phyloP scores from a whole-genome alignment of 2,329 filamentous ascomycete genomes.

The Raffaelea ambrosiae region DNA sequence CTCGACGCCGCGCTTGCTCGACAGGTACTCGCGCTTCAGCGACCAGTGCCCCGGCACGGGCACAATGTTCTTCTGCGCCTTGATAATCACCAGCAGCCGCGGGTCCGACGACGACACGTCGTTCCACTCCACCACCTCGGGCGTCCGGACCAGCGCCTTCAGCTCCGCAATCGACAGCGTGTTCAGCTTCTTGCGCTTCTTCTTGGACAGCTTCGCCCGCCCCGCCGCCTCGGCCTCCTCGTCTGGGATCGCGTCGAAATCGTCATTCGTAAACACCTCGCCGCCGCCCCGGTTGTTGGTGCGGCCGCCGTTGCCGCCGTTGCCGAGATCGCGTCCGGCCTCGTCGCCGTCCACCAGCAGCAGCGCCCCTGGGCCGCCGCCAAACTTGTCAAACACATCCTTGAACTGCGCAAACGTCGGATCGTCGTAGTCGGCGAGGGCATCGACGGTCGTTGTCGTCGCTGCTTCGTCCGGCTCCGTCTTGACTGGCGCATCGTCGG shows the following conservation, averaged over 20 bases:
- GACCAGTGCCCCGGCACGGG: slow-evolving; percentile 94
- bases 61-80: slow-evolving; percentile 88
- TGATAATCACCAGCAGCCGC: slow-evolving; percentile 83
- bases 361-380: slow-evolving; percentile 48
- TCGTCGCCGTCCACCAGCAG: no score
- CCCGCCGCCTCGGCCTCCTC: slow-evolving; percentile 54
- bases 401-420: slow-evolving; percentile 79
- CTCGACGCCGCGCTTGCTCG: slow-evolving; percentile 92
- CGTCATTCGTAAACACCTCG: slow-evolving; percentile 73
- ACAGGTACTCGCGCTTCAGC: slow-evolving; percentile 92
- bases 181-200: slow-evolving; percentile 84
- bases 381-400: slow-evolving; percentile 73
- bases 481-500: slow-evolving; percentile 13
- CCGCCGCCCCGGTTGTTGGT: slow-evolving; percentile 76
- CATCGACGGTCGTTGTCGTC: slow-evolving; percentile 33
- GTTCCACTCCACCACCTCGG: slow-evolving; percentile 96
- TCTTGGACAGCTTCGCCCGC: slow-evolving; percentile 73
- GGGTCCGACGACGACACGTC: slow-evolving; percentile 89
- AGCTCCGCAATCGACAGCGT: slow-evolving; percentile 89
- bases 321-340: slow-evolving; percentile 27
- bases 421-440: slow-evolving; percentile 52
- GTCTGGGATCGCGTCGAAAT: slow-evolving; percentile 79
- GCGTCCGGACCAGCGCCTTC: slow-evolving; percentile 82
- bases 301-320: slow-evolving; percentile 55
- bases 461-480: slow-evolving; percentile 25